Base-by-base conservation (phyloP, 371 early-diverging fungal species). In the Catenaria anguillulae region DNA sequence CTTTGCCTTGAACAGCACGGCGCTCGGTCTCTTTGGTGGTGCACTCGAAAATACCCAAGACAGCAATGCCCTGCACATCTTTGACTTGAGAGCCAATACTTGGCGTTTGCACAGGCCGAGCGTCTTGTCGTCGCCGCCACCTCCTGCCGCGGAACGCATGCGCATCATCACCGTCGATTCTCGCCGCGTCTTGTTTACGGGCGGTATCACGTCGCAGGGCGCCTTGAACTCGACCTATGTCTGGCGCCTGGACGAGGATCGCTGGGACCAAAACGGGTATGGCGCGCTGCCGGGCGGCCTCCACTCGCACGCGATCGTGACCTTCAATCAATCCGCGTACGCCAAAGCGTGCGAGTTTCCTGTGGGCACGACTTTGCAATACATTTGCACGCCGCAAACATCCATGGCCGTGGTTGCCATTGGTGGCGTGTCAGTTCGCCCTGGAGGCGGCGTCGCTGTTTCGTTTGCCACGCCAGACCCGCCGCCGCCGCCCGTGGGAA, bases 1-100 rank as follows among this genome's bases (percentile, higher is more conserved):
- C 33, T 19, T 33, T 8, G 60, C 52, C 34, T 60, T 55, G 42
- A 65, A 65, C 55, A 34, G 55, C 52, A 65, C 63, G 61, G 35
- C 40, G 17, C 54, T 65, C 17, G 23, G 60, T 8, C 62, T 65
- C 24, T 65, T 43, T 33, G 66, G 66, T 6, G 66, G 66, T n/a
- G 31, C 24, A 33, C 33, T 62, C 56, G 66, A 56, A n/a, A 6
- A 35, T 4, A 5, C 19, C n/a, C 56, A 64, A 35, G 33, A 6
- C 2, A 45, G 2, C 23, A 21, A 17, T 6, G 23, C 17, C 3
- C 46, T 45, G 46, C 21, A 45, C 5, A n/a, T 45, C 5, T n/a
- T 45, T n/a, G 46, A 45, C 46, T 5, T 23, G 46, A 21, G n/a
- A n/a, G n/a, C 46, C 23, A 17, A 6, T 5, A 45, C 46, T 0